Conservation (phyloP, 495 filamentous ascomycete genomes). For the Amniculicola lignicola region DNA sequence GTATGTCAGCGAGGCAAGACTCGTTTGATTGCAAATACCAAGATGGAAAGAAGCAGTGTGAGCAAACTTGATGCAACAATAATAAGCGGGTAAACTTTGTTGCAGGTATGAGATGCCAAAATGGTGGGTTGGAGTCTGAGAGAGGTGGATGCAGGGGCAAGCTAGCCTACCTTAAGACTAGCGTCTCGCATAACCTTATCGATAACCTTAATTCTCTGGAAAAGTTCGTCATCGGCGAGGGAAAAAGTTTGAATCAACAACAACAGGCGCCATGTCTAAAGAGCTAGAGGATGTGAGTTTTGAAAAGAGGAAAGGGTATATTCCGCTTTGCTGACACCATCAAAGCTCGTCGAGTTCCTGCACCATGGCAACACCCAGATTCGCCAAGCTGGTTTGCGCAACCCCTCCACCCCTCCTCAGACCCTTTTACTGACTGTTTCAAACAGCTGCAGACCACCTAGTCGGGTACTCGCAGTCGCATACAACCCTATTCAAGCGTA, state of each 20-base stretch:
- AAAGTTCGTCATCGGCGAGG: slow-evolving; percentile 20
- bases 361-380: slow-evolving; percentile 85
- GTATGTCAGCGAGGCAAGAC: too few species aligned
- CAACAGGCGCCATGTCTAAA: slow-evolving; percentile 59
- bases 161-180: too few species aligned
- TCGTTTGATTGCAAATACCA: too few species aligned
- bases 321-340: not conserved
- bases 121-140: too few species aligned
- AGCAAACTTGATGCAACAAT: too few species aligned
- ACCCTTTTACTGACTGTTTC: not conserved
- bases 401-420: not conserved
- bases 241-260: too few species aligned
- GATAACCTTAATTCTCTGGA: slow-evolving; percentile 18
- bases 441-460: slow-evolving; percentile 73
- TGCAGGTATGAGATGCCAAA: too few species aligned
- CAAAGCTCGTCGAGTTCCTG: slow-evolving; percentile 84
- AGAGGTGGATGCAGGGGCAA: too few species aligned
- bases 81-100: too few species aligned
- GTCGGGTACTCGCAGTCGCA: slow-evolving; percentile 77
- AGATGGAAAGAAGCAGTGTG: too few species aligned
- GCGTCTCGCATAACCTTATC: too few species aligned
- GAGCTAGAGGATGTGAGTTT: slow-evolving; percentile 88
- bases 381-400: slow-evolving; percentile 62
- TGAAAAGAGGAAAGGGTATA: slow-evolving; percentile 17
- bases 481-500: slow-evolving; percentile 76